Evolutionary conservation across 352 stramenopile genomes (phyloP), one percentile per base, ranked within the genome.

Genomic region (Phytophthora pini): DNA sequence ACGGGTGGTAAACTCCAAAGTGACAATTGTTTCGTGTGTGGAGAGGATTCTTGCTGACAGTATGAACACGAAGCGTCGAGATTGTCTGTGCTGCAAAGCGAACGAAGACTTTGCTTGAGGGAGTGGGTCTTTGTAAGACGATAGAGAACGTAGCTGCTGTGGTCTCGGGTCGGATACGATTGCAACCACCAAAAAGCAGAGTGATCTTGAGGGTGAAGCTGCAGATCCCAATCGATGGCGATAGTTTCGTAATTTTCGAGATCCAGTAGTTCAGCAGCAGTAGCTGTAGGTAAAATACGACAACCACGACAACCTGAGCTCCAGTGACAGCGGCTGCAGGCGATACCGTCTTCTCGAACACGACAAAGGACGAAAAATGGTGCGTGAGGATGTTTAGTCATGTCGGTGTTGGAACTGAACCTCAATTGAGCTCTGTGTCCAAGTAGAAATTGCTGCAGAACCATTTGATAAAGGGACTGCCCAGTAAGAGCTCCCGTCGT

Each of bases 301-400:
- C 86, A 93, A 8, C 86, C 84, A 9, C 47, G 41, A 24, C 86
- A 93, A 13, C 70, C 56, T 8, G 69, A 49, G 3, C 60, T 75
- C 86, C 86, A 92, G 36, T 90, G 72, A 39, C 86, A 93, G 11
- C 47, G 50, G 3, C 45, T 61, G 41, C 86, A 94, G 26, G 58
- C 71, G 17, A 69, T 68, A 2, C 82, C 83, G 52, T 87, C 74
- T 24, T 57, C 62, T 5, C 70, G 48, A 1, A 89, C 82, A 1
- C 79, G 68, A 20, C 79, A 79, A 3, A 92, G 58, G 15, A 79
- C 56, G 48, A 92, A 90, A 11, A 34, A 24, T 24, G 46, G 39
- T 3, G 6, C 51, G 34, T 26, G 40, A 22, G 34, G 46, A n/a
- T 39, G 44, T 1, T 36, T 40, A 31, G 20, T 22, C 9, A 3